Evolutionary conservation across 345 rosid genomes (phyloP).

Genomic region (Cardamine occulta): DNA sequence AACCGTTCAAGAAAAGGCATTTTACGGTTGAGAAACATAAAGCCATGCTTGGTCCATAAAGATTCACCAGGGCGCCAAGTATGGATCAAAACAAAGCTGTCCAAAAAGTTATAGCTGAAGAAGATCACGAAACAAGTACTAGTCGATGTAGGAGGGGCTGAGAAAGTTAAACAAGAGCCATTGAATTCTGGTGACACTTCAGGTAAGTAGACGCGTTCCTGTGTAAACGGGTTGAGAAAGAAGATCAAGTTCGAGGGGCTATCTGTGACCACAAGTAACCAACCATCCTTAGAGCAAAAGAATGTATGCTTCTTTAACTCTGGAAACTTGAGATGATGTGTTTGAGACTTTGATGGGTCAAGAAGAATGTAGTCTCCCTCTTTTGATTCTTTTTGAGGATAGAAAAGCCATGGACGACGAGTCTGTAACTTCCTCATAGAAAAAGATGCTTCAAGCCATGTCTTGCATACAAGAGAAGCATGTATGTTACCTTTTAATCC

Average conservation of each 20-base stretch:
- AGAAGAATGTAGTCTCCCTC: not conserved
- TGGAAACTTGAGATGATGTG: not conserved
- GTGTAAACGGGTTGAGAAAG: constrained; percentile 23
- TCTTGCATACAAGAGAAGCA: not conserved
- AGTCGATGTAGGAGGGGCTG: constrained; percentile 22
- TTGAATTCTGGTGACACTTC: not conserved
- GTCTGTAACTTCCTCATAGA: not conserved
- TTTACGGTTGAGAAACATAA: not conserved
- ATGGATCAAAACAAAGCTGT: not conserved
- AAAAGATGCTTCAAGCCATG: constrained; percentile 1
- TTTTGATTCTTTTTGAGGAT: not conserved
- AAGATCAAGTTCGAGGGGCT: not conserved
- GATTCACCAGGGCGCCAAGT: constrained; percentile 22
- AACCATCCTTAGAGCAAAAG: not conserved
- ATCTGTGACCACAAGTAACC: not conserved
- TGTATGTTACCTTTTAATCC: not conserved
- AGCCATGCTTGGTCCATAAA: not conserved
- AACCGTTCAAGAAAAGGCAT: constrained; percentile 7
- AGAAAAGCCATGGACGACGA: not conserved
- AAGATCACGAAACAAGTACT: constrained; percentile 8
- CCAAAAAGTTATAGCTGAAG: not conserved
- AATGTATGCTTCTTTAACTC: not conserved
- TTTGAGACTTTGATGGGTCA: not conserved
- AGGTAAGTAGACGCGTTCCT: constrained; percentile 3
- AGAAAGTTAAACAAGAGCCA: constrained; percentile 1